Evolutionary conservation across 1,284 basidiomycete genomes (phyloP), one percentile per base, ranked within the genome.

Genomic region (Anthracocystis walkeri): DNA sequence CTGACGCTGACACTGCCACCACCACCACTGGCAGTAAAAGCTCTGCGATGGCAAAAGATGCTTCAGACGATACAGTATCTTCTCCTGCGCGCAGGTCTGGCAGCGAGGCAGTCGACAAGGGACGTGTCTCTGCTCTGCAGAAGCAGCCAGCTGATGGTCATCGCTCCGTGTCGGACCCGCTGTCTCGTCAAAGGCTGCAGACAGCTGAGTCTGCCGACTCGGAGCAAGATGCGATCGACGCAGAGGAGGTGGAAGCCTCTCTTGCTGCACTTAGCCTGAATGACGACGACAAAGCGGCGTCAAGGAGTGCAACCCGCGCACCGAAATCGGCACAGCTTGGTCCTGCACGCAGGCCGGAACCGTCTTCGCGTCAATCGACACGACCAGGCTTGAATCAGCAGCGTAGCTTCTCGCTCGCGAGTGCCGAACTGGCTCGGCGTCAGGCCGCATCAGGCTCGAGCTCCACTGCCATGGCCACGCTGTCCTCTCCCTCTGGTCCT

Each of bases 131-230:
- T 25, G 56, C 66, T 6, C 45, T 69, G 27, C 72, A 75, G 33
- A 65, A 67, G 56, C 72, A 75, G 50, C 45, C 44, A 20, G 58
- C 55, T 5, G 69, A 76, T 40, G 74, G 65, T 0, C 58, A 67
- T 29, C 68, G 74, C 46, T 76, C 74, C 12, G 74, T 76, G 21
- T 76, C 69, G 51, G 74, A 76, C 50, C 74, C 74, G 2, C 62
- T 76, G 38, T 51, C 57, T 12, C 64, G 65, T n/a, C 74, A 69
- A 46, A 55, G 65, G 25, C 41, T 66, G 21, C 73, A 75, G 41
- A 65, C 61, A 7, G 63, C 64, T 18, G 67, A 70, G 41, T 20
- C 54, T 8, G 67, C 49, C 14, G 60, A 62, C 31, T 29, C 33
- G 40, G 67, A 46, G 27, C 66, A 67, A 50, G 72, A 75, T 45